phyloP scores from a whole-genome alignment of 805 yeast genomes.

The Yamadazyma insecticola region DNA sequence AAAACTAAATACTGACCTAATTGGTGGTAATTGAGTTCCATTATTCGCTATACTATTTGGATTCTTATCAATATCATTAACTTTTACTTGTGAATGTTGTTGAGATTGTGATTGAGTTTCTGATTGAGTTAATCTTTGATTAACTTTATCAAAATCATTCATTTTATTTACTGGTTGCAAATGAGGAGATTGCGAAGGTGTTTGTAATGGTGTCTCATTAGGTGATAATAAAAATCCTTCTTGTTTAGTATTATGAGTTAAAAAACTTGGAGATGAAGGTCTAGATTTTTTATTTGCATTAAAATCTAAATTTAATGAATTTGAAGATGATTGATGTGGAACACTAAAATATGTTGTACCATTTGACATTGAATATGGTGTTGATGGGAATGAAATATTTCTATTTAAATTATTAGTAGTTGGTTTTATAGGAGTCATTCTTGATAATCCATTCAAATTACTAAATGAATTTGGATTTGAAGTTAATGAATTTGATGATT shows the following conservation, averaged over 20 bases:
- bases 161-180: slow-evolving; percentile 18
- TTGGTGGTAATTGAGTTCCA: slow-evolving; percentile 40
- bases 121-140: slow-evolving; percentile 14
- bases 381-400: slow-evolving; percentile 16
- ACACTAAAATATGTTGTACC: slow-evolving; percentile 6
- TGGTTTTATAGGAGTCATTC: slow-evolving; percentile 43
- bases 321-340: slow-evolving; percentile 26
- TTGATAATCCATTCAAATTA: slow-evolving; percentile 20
- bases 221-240: no score
- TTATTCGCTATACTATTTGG: slow-evolving; percentile 30
- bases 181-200: slow-evolving; percentile 48
- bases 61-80: slow-evolving; percentile 5
- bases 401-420: slow-evolving; percentile 3
- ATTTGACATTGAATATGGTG: slow-evolving; percentile 14
- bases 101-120: slow-evolving; percentile 14
- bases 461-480: slow-evolving; percentile 9
- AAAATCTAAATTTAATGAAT: slow-evolving; percentile 35
- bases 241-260: no score
- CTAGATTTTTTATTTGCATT: slow-evolving; percentile 38
- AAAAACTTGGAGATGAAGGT: slow-evolving; percentile 49
- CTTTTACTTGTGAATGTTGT: slow-evolving; percentile 7
- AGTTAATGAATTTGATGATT: slow-evolving; percentile 3
- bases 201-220: slow-evolving; percentile 45
- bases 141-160: slow-evolving; percentile 18
- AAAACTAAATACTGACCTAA: slow-evolving; percentile 33